Conservation (phyloP, 2,329 filamentous ascomycete species). For the Colletotrichum tanaceti region DNA sequence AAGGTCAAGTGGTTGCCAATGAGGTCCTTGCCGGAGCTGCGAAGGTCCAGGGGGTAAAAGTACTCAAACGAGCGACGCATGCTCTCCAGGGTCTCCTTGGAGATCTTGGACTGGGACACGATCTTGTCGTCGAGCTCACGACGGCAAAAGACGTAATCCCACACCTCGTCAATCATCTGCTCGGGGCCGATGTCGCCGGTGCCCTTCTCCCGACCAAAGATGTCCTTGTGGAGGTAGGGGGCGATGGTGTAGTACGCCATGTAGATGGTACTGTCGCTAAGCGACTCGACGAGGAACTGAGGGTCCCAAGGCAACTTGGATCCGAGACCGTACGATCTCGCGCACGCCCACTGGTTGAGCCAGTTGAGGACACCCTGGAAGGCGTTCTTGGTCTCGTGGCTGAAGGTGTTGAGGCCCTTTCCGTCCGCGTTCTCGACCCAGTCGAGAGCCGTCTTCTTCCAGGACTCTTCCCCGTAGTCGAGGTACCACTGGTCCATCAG, state of each 20-base stretch:
- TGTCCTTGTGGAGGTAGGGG: constrained; percentile 80
- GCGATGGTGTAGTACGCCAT: constrained; percentile 81
- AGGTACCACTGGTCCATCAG: constrained; percentile 98
- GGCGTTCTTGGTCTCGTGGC: constrained; percentile 78
- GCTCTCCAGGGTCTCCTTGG: constrained; percentile 76
- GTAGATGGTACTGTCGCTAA: constrained; percentile 94
- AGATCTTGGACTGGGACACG: constrained; percentile 74
- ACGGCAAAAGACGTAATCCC: constrained; percentile 93
- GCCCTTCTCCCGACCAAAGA: constrained; percentile 82
- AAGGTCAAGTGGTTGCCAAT: constrained; percentile 95
- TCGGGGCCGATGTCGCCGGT: constrained; percentile 77
- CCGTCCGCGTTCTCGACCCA: constrained; percentile 76
- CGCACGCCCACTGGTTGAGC: constrained; percentile 96
- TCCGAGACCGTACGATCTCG: constrained; percentile 89
- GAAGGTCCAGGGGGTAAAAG: constrained; percentile 93
- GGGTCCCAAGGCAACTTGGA: constrained; percentile 95
- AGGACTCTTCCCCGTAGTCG: constrained; percentile 92
- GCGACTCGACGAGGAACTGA: constrained; percentile 88
- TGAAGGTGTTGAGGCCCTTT: constrained; percentile 82
- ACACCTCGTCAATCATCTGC: constrained; percentile 94
- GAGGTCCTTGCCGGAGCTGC: constrained; percentile 91
- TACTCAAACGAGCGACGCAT: constrained; percentile 96
- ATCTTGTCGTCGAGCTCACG: constrained; percentile 76
- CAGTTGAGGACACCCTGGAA: constrained; percentile 90
- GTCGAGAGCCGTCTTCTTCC: constrained; percentile 80